Base-by-base conservation (phyloP, 345 rosid genomes). In the Psidium guajava region DNA sequence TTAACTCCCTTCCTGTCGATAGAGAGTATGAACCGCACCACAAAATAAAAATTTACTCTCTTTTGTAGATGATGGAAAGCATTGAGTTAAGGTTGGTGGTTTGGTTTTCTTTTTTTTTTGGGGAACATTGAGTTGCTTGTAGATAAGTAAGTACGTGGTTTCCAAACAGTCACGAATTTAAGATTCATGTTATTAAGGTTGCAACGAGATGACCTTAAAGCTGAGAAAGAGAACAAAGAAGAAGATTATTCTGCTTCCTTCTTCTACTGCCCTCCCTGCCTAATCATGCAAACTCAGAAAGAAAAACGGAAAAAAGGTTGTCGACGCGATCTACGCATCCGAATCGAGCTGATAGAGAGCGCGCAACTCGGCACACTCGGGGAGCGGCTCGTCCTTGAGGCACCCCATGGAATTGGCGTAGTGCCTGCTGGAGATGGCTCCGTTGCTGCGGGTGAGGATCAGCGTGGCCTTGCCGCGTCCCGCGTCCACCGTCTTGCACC, bases 381-480 rank as follows among this genome's bases (percentile, higher is more conserved):
- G 74, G 24, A 90, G 84, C 0, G 92, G 89, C 54, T 87, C 3
- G 51, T 92, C 89, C 85, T 74, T 90, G 40, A 91, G n/a, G 91
- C 90, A 94, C 12, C 98, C 95, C 94, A 95, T 85, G 54, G 95
- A 84, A 84, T 96, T 96, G 47, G 95, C 95, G 49, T 25, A 86
- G 61, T 92, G 95, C 52, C 84, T 84, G n/a, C 87, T 84, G 11
- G 96, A 87, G 82, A 88, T 47, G 58, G 90, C 93, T 6, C 99
- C 98, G 40, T 95, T 95, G 90, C 86, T 22, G 8, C 93, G 90
- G 16, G 98, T 96, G 82, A 95, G 92, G 84, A 94, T 89, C 18
- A 95, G 88, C 3, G 91, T 85, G 18, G 96, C 92, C 5, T 88
- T 84, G 83, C 83, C 89, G 4, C 94, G 93, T 3, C 94, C 92